Conservation (phyloP, 495 filamentous ascomycete genomes). For the Peziza echinospora region DNA sequence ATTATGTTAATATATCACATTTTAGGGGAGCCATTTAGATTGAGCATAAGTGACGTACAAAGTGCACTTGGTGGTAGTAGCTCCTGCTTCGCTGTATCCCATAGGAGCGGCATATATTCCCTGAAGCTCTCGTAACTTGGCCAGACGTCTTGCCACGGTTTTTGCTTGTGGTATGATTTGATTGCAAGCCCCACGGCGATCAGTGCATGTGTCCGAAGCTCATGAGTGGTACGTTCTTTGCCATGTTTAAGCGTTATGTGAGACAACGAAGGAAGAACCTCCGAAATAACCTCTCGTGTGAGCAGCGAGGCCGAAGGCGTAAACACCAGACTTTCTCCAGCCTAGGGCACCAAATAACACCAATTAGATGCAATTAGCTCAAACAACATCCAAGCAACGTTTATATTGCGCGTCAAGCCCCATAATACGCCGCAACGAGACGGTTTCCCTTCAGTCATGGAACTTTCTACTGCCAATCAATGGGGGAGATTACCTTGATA, state of each 20-base stretch:
- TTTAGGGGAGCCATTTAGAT: background rate
- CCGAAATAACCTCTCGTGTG: constrained; percentile 31
- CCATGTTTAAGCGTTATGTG: constrained; percentile 26
- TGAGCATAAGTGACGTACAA: constrained; percentile 5
- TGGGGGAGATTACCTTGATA: constrained; percentile 33
- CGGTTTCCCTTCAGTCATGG: no score
- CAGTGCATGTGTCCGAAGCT: constrained; percentile 41
- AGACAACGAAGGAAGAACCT: constrained; percentile 24
- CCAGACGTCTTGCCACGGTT: constrained; percentile 46
- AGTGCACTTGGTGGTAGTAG: constrained; percentile 27
- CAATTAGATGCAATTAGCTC: no score
- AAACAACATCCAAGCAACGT: constrained; percentile 16
- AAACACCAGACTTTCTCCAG: constrained; percentile 34
- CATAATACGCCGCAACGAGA: no score
- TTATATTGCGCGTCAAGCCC: no score
- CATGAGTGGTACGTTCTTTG: background rate
- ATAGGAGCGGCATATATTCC: constrained; percentile 45
- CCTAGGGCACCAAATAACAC: constrained; percentile 10
- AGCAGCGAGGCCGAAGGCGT: constrained; percentile 44
- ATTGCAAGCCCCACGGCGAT: constrained; percentile 49
- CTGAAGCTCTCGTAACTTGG: constrained; percentile 38
- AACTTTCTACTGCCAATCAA: no score
- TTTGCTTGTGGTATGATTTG: constrained; percentile 20
- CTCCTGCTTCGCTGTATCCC: constrained; percentile 29
- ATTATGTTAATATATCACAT: background rate